Conservation (phyloP, 768 basidiomycete genomes). For the Collybia nuda region DNA sequence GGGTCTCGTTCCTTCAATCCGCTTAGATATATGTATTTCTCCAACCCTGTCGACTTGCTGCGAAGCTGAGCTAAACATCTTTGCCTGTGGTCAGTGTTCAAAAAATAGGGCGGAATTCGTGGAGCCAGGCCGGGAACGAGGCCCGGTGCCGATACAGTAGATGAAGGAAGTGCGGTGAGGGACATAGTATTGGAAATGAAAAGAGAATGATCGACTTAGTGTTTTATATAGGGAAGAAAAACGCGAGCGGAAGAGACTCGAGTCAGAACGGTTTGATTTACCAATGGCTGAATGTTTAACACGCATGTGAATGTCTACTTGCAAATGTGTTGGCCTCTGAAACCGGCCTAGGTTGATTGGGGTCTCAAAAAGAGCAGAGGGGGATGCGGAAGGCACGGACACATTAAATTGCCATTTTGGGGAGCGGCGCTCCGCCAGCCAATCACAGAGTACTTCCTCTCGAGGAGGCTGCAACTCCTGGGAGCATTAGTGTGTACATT, state of each 20-base stretch:
- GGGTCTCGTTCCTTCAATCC: slow-evolving; percentile 63
- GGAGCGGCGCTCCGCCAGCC: slow-evolving; percentile 35
- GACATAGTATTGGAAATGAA: background rate
- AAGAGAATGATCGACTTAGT: background rate
- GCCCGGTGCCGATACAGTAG: background rate
- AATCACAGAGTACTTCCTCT: slow-evolving; percentile 22
- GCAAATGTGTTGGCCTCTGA: slow-evolving; percentile 10
- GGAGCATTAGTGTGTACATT: slow-evolving; percentile 3
- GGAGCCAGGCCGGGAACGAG: slow-evolving; percentile 7
- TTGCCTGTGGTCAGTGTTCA: slow-evolving; percentile 49
- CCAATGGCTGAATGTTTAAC: background rate
- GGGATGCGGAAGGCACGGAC: slow-evolving; percentile 24
- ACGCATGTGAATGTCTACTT: slow-evolving; percentile 29
- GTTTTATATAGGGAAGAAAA: slow-evolving; percentile 4
- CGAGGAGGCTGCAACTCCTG: background rate
- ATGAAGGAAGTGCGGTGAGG: background rate
- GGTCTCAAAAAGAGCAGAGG: slow-evolving; percentile 19
- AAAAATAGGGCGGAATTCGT: slow-evolving; percentile 48
- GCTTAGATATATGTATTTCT: slow-evolving; percentile 72
- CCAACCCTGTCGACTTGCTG: slow-evolving; percentile 53
- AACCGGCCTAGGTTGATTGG: slow-evolving; percentile 20
- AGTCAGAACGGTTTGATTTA: background rate
- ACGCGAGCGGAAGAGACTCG: slow-evolving; percentile 4
- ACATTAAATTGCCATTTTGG: slow-evolving; percentile 24
- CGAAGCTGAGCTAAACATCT: slow-evolving; percentile 59